Base-by-base conservation (phyloP, 441 rosid genomes). In the Populus hybrid region DNA sequence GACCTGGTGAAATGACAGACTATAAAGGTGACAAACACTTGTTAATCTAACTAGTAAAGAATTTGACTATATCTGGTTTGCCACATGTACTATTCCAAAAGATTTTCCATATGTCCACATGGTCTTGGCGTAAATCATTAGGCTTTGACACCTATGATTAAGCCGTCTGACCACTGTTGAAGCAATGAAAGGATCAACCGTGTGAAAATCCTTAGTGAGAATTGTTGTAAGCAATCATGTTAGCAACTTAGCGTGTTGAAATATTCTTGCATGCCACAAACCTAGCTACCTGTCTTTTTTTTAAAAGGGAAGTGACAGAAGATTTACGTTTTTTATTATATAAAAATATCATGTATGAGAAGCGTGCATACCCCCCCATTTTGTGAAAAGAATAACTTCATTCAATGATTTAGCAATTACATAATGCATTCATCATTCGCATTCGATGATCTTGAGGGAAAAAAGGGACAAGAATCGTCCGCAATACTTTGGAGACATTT, bases 91-190 rank as follows among this genome's bases (percentile, higher is more conserved):
- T 71, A 18, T 79, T 46, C 34, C 78, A 34, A n/a, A 30, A 59
- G 53, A 67, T 66, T 76, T 76, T 67, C 67, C 32, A 75, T 71
- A 28, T 32, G 6, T 68, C 67, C 78, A 75, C 76, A 70, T 76
- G 83, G 77, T 80, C 80, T 61, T 75, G 67, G 38, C 69, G 75
- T 67, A 80, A 67, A 84, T 82, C 70, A 82, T 80, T 59, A n/a
- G 79, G 12, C 11, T 74, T 79, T 79, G 81, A 79, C 74, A 53
- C 34, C 46, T 30, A 79, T 67, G 46, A 79, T 71, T 35, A 79
- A 74, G 6, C 77, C 57, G 9, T 70, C 24, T 69, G 69, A 57
- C 74, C 69, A 73, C 76, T 59, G 61, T 30, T 28, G 42, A 12
- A 72, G 16, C 26, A 30, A 72, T 18, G 70, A 7, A 16, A 67